Evolutionary conservation across 1,284 basidiomycete genomes (phyloP).

Genomic region (Malassezia caprae): DNA sequence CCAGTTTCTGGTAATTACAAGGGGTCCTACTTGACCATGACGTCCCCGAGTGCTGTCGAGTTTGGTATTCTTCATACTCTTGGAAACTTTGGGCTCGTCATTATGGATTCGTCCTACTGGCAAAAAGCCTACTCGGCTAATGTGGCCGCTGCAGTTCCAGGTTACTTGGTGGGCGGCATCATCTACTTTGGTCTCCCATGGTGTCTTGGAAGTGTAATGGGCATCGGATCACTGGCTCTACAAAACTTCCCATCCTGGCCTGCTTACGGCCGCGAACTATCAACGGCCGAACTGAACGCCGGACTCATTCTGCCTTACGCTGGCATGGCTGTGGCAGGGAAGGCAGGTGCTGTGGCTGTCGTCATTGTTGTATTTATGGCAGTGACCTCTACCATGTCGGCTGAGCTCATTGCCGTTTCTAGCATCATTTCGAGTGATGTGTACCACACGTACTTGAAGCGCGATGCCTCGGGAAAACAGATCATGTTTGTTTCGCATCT

Average conservation of each 20-base stretch:
- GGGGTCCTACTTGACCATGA: conserved; percentile 24
- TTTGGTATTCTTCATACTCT: conserved; percentile 39
- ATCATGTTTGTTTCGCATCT: conserved; percentile 27
- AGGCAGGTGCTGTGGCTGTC: conserved; percentile 36
- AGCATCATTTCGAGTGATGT: conserved; percentile 33
- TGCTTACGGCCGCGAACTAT: conserved; percentile 20
- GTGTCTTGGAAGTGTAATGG: conserved; percentile 34
- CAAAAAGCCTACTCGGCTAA: conserved; percentile 39
- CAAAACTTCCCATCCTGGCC: conserved; percentile 33
- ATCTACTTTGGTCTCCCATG: conserved; percentile 43
- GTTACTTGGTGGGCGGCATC: conserved; percentile 37
- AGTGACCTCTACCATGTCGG: conserved; percentile 29
- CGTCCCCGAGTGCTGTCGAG: conserved; percentile 24
- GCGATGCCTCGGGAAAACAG: conserved; percentile 22
- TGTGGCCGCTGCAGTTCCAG: conserved; percentile 31
- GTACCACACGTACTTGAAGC: conserved; percentile 34
- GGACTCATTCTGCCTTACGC: conserved; percentile 33
- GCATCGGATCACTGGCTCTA: conserved; percentile 26
- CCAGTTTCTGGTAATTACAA: neutral
- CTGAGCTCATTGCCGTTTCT: conserved; percentile 36
- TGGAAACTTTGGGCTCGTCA: conserved; percentile 37
- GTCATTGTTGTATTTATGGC: conserved; percentile 20
- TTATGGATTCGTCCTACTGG: conserved; percentile 36
- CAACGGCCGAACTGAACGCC: conserved; percentile 22
- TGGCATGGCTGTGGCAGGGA: conserved; percentile 29